Percentiles rank a stretch among this genome's conserved stretches.
Evolutionary conservation across 495 filamentous ascomycete genomes (phyloP).

Genomic region (Talaromyces wortmannii): DNA sequence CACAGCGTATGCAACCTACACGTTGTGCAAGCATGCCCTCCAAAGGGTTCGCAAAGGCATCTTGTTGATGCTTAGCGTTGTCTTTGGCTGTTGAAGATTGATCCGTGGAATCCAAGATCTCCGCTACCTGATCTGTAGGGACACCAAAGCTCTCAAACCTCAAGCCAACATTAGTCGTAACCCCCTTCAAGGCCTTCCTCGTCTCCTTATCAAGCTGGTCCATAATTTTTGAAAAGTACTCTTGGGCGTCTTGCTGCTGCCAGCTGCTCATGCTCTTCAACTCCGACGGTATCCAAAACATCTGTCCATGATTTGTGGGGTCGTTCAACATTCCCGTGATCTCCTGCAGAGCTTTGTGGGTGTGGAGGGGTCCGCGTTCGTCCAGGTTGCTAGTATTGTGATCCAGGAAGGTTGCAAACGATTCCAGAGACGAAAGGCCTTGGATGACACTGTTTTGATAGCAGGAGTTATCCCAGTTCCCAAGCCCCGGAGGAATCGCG

Average conservation of each 20-base stretch:
- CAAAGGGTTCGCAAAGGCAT: constrained; percentile 55
- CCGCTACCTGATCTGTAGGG: constrained; percentile 31
- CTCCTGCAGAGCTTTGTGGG: constrained; percentile 51
- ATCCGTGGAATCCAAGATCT: constrained; percentile 7
- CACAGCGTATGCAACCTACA: constrained; percentile 81
- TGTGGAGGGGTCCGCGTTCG: constrained; percentile 30
- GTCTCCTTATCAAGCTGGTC: constrained; percentile 81
- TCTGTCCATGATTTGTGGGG: constrained; percentile 56
- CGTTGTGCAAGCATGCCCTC: constrained; percentile 86
- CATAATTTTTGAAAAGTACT: constrained; percentile 88
- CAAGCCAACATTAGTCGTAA: constrained; percentile 34
- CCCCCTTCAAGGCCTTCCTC: constrained; percentile 35
- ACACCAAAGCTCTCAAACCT: constrained; percentile 33
- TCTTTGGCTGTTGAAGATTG: background rate
- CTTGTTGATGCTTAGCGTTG: constrained; percentile 2
- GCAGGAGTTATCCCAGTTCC: constrained; percentile 91
- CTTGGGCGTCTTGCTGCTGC: constrained; percentile 98
- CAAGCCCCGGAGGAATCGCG: constrained; percentile 63
- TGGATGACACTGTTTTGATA: constrained; percentile 97
- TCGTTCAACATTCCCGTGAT: constrained; percentile 64
- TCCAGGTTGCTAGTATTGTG: constrained; percentile 36
- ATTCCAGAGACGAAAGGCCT: constrained; percentile 68
- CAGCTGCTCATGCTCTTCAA: constrained; percentile 85
- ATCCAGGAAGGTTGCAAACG: constrained; percentile 47
- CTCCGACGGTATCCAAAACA: constrained; percentile 68